These are phyloP conservation scores for Eucalyptus cladocalyx DNA, from an alignment of 345 rosid genomes.

Conservation along the genomic window DNA sequence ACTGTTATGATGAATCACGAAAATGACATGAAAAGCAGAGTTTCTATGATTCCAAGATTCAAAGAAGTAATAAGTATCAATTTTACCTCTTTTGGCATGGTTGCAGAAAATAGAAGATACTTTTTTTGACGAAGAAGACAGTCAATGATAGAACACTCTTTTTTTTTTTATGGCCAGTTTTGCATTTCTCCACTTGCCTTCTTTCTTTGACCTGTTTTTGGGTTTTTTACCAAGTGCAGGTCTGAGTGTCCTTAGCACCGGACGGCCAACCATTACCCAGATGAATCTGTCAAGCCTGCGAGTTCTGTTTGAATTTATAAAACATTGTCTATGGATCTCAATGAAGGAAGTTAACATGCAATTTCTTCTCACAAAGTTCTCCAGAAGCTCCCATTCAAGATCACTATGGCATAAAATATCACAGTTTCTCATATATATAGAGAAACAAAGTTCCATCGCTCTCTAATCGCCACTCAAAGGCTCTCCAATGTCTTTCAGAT, in stretches of 20 bases:
- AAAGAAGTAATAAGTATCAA: no score
- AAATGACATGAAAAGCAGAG: neutral
- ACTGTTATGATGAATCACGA: neutral
- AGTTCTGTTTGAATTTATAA: neutral
- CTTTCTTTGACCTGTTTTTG: neutral
- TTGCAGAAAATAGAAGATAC: no score
- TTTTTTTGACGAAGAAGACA: no score
- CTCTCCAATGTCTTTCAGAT: neutral
- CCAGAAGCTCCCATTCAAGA: neutral
- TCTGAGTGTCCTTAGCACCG: neutral
- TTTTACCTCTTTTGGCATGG: no score
- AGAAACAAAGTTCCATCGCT: neutral
- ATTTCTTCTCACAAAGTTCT: neutral
- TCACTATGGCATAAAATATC: neutral
- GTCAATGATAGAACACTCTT: rapidly evolving
- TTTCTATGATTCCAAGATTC: no score
- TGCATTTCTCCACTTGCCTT: neutral
- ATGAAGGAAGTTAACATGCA: neutral
- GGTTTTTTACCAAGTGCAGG: neutral
- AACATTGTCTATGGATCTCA: neutral
- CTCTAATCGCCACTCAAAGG: neutral
- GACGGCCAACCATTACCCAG: neutral
- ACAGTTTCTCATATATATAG: neutral
- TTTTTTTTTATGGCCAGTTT: neutral
- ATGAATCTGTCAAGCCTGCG: neutral